These are phyloP conservation scores for Polysphondylium violaceum DNA, from an alignment of 78 protist species.

Conservation along the genomic window DNA sequence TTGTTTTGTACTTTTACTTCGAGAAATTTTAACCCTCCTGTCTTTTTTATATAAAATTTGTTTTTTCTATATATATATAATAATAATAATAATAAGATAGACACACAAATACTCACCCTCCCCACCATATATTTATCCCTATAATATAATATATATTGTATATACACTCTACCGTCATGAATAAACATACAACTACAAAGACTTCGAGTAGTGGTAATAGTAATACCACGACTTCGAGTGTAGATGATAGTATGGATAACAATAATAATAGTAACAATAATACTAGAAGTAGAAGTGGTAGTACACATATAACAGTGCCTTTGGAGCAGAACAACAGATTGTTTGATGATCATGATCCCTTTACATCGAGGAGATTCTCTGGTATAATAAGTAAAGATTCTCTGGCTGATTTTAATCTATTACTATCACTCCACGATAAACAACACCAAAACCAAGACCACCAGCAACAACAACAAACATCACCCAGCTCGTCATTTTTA, in stretches of 20 bases:
- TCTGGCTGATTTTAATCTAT: not conserved
- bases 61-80: not conserved
- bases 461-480: not conserved
- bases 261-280: not conserved
- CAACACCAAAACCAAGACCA: not conserved
- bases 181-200: not conserved
- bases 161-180: too few species aligned
- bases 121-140: too few species aligned
- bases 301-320: not conserved
- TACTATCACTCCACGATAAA: not conserved
- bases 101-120: not conserved
- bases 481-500: not conserved
- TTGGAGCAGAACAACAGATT: conserved; percentile 16
- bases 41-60: too few species aligned
- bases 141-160: too few species aligned
- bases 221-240: not conserved
- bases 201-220: not conserved
- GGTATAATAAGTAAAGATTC: not conserved
- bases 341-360: conserved; percentile 60
- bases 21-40: too few species aligned
- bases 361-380: conserved; percentile 33
- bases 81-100: not conserved
- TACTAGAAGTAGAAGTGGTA: not conserved
- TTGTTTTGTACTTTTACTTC: too few species aligned
- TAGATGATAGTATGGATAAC: not conserved